Evolutionary conservation across 75 land plant genomes (phyloP).

Genomic region (Sequoia sempervirens): DNA sequence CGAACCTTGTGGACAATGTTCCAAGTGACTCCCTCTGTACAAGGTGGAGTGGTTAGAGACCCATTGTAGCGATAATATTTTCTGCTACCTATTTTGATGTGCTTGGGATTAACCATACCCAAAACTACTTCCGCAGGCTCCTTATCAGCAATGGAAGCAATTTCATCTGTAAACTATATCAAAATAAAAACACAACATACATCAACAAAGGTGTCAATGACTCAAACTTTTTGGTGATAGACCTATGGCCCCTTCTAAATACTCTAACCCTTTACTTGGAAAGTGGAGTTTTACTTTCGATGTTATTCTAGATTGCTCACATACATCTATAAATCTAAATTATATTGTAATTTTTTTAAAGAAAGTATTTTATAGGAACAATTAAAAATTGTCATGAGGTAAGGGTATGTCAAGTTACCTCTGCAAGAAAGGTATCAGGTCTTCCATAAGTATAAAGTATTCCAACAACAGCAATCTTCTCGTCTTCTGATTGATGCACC

Average conservation of each 20-base stretch:
- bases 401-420: conserved; percentile 6
- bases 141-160: not conserved
- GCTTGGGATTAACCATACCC: conserved; percentile 14
- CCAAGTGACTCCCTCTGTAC: conserved; percentile 21
- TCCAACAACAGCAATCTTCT: conserved; percentile 29
- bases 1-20: conserved; percentile 12
- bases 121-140: not conserved
- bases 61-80: conserved; percentile 15
- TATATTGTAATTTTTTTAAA: no score
- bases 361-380: not conserved
- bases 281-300: no score
- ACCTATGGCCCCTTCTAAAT: not conserved
- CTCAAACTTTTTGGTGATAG: not conserved
- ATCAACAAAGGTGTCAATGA: not conserved
- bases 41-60: conserved; percentile 23
- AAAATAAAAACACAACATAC: no score
- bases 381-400: not conserved
- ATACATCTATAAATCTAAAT: no score
- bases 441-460: conserved; percentile 31
- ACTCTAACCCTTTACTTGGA: no score
- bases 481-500: conserved; percentile 23
- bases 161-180: not conserved
- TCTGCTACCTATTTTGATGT: conserved; percentile 8
- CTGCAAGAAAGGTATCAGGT: conserved; percentile 21
- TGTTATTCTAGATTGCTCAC: no score